These are phyloP conservation scores for Daucus carota DNA, from an alignment of 129 eudicot species.

Conservation along the genomic window DNA sequence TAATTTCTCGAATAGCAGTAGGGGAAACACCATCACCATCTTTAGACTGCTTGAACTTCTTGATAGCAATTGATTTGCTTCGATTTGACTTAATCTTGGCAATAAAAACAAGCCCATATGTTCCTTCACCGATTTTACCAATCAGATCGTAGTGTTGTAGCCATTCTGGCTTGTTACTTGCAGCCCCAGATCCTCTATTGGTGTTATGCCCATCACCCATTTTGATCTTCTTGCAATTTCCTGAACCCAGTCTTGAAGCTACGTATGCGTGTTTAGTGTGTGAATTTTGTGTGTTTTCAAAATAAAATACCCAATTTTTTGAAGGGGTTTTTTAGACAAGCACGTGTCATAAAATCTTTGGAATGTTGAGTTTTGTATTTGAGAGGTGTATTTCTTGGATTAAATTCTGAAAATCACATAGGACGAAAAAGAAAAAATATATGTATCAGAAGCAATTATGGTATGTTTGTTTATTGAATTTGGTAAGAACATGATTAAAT, in stretches of 20 bases:
- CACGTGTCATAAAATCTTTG: too few species aligned
- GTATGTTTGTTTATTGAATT: too few species aligned
- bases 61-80: slow-evolving; percentile 83
- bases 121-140: slow-evolving; percentile 95
- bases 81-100: slow-evolving; percentile 77
- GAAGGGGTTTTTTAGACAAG: background rate
- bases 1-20: slow-evolving; percentile 94
- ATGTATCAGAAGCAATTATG: too few species aligned
- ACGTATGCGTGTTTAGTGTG: too few species aligned
- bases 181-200: background rate
- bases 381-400: too few species aligned
- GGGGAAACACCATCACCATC: slow-evolving; percentile 99
- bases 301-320: too few species aligned
- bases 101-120: slow-evolving; percentile 82
- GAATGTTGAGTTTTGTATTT: too few species aligned
- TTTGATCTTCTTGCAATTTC: background rate
- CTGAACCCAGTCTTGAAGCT: too few species aligned
- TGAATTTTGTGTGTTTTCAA: too few species aligned
- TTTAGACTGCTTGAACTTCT: slow-evolving; percentile 93
- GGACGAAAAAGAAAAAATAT: too few species aligned
- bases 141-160: slow-evolving; percentile 88
- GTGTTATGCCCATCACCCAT: slow-evolving; percentile 8
- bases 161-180: slow-evolving; percentile 75
- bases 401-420: too few species aligned
- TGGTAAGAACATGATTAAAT: too few species aligned